Base-by-base conservation (phyloP, 2,329 filamentous ascomycete genomes). In the Colletotrichum sp. region DNA sequence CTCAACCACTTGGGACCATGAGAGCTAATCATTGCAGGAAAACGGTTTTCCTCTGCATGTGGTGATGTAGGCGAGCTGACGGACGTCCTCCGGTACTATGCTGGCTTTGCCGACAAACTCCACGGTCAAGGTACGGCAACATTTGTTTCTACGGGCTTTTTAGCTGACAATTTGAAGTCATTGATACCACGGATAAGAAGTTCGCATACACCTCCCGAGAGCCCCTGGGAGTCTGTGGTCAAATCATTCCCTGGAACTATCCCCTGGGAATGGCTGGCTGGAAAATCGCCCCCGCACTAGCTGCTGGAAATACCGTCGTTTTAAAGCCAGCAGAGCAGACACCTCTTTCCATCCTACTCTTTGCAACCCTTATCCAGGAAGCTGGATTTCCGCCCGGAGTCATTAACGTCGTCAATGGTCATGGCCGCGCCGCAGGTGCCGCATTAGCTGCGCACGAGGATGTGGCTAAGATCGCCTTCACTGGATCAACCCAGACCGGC, bases 21-120 rank as follows among this genome's bases (percentile, higher is more conserved):
- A n/a, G 0, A 3, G 16, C 39, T 44, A 0, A 44, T 10, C 0
- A 3, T 6, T 3, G 3, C 18, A 44, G 39, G 39, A 6, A 44
- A 44, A n/a, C 18, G 39, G 18, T n/a, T 44, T n/a, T 44, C 18
- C 0, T 44, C 39, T 2, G 39, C 39, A n/a, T n/a, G 39, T n/a
- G 39, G 39, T 44, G 39, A 44, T 0, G 39, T n/a, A 44, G 39
- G 9, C 18, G 39, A 44, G 3, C 39, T 44, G 9, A 44, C 39
- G 9, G 39, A 44, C 18, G 39, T 44, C 8, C 39, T 44, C 39
- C 39, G 39, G 39, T 44, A 44, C 39, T 44, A 44, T 44, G 39
- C 39, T 44, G 39, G 39, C 9, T n/a, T 44, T 18, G 39, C 39
- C 9, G 39, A 44, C 39, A 44, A 44, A 1, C 5, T 44, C 18